Evolutionary conservation across 345 rosid species (phyloP).

Genomic region (Syzygium aromaticum): DNA sequence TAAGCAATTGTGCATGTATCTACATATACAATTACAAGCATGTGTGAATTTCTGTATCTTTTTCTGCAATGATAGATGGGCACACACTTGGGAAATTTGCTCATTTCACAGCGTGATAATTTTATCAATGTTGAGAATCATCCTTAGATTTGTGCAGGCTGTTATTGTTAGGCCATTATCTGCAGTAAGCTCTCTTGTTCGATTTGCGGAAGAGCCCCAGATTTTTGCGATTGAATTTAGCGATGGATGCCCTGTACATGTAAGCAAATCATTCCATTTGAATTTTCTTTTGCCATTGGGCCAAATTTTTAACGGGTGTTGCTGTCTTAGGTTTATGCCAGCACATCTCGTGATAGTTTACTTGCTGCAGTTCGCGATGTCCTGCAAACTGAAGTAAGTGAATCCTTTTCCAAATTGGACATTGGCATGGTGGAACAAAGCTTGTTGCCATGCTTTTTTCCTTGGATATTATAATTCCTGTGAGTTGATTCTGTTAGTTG

Average conservation of each 20-base stretch:
- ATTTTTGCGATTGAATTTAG: conserved; percentile 94
- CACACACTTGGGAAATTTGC: not conserved
- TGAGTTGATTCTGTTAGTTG: not conserved
- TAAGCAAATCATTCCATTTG: conserved; percentile 27
- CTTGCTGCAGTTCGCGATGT: conserved; percentile 97
- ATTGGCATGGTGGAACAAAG: not conserved
- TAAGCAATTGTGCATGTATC: not conserved
- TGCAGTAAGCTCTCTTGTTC: conserved; percentile 80
- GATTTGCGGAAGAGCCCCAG: conserved; percentile 99
- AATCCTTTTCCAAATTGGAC: conserved; percentile 1
- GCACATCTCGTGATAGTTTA: conserved; percentile 92
- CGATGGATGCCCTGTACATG: conserved; percentile 97
- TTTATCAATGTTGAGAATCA: conserved; percentile 45
- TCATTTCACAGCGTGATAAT: not conserved
- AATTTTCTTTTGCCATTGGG: conserved; percentile 1
- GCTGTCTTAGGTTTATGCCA: conserved; percentile 64
- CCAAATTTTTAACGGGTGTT: conserved; percentile 15
- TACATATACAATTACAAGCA: not conserved
- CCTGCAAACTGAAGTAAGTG: conserved; percentile 91
- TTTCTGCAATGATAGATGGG: not conserved
- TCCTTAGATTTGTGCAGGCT: conserved; percentile 97
- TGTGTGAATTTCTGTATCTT: not conserved
- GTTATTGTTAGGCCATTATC: conserved; percentile 90
- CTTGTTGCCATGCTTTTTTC: not conserved
- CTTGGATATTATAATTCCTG: not conserved